Evolutionary conservation across 2,329 filamentous ascomycete genomes (phyloP), one percentile per base, ranked within the genome.

Genomic region (Cercospora sp.): DNA sequence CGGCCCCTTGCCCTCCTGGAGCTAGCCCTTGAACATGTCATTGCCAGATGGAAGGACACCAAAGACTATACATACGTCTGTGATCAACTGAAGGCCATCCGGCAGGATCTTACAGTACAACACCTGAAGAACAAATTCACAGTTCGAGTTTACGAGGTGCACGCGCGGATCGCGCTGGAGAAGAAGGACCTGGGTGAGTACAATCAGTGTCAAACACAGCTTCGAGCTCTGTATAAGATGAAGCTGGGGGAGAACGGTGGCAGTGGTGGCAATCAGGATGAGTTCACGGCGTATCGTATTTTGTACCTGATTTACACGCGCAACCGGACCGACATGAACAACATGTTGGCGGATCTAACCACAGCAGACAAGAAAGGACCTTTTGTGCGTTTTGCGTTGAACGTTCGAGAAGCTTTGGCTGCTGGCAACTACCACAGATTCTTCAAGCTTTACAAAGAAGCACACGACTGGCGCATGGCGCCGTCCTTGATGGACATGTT

Each of bases 171-270:
- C 82, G 95, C 95, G 74, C 86, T 99, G 81, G 94, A 99, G 82
- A 97, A 96, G 87, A 93, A 92, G 83, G 95, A 99, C 85, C 88
- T 98, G 85, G 94, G 95, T 99, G 95, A 99, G 95, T 99, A 99
- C 95, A 99, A 99, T 85, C 95, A 99, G 87, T 99, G 95, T 82
- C 95, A 99, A 85, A 98, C 95, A 77, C 95, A 99, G 84, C 86
- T 99, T 79, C 92, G 93, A 81, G 93, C 91, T 73, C 85, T 99
- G 77, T 98, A 99, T 82, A 88, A 88, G 80, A 88, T 92, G 83
- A 91, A 92, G 74, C 84, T 97, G 79, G 92, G 92, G 78, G 95
- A 94, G 77, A 93, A 94, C 81, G 72, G 72, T 59, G 68, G 66
- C 34, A 73, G 72, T 60, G 92, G 92, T 79, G 94, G 94, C 77